Conservation (phyloP, 2,329 filamentous ascomycete genomes). For the Colletotrichum karsti region DNA sequence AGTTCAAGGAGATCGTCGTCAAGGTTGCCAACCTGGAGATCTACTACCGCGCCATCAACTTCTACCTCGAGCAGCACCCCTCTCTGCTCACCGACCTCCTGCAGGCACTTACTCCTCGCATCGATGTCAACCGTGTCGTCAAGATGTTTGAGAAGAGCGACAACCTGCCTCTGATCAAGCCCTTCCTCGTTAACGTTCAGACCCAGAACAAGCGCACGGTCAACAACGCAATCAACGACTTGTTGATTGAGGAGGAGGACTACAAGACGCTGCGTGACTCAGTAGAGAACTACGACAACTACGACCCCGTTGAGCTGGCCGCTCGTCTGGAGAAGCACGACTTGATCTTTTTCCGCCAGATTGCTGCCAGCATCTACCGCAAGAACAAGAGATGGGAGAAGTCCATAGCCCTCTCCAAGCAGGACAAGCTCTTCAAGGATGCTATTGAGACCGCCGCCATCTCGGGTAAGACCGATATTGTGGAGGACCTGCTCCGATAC, state of each 20-base stretch:
- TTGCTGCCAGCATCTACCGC: slow-evolving; percentile 97
- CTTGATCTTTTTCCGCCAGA: slow-evolving; percentile 98
- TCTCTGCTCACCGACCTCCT: slow-evolving; percentile 95
- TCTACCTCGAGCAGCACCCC: slow-evolving; percentile 97
- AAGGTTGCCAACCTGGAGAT: slow-evolving; percentile 99
- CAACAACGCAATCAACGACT: slow-evolving; percentile 97
- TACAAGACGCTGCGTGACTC: slow-evolving; percentile 99
- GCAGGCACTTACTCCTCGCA: slow-evolving; percentile 88
- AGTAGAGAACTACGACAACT: slow-evolving; percentile 99
- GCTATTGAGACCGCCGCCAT: slow-evolving; percentile 97
- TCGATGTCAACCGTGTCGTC: slow-evolving; percentile 99
- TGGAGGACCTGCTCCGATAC: slow-evolving; percentile 95
- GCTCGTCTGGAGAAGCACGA: slow-evolving; percentile 96
- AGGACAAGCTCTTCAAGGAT: slow-evolving; percentile 99
- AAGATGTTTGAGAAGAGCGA: slow-evolving; percentile 99
- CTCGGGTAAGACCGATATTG: slow-evolving; percentile 88
- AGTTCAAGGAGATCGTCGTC: slow-evolving; percentile 98
- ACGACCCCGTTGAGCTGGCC: slow-evolving; percentile 92
- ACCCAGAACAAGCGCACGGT: slow-evolving; percentile 97
- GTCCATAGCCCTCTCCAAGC: slow-evolving; percentile 96
- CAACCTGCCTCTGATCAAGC: slow-evolving; percentile 97
- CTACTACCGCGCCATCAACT: slow-evolving; percentile 96
- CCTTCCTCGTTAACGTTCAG: slow-evolving; percentile 96
- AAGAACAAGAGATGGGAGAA: slow-evolving; percentile 99
- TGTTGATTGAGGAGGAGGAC: slow-evolving; percentile 98